These are phyloP conservation scores for Sarocladium brachiariae DNA, from an alignment of 2,329 filamentous ascomycete genomes.

Conservation along the genomic window DNA sequence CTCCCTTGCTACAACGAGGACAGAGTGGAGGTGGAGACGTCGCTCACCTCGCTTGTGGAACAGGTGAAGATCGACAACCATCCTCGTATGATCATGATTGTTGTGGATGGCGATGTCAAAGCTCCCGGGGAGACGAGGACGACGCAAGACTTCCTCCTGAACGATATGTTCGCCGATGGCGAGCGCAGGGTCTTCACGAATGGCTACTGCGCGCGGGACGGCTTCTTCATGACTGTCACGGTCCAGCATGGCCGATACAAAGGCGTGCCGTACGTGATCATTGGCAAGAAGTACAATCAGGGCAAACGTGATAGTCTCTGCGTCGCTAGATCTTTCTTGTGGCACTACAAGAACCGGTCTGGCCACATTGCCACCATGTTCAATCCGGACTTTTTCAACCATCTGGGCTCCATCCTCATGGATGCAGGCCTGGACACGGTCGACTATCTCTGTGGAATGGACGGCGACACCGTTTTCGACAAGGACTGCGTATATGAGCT, in stretches of 20 bases:
- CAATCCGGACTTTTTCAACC: conserved; percentile 35
- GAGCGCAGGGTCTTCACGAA: conserved; percentile 29
- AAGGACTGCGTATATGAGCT: conserved; percentile 37
- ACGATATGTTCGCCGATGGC: conserved; percentile 36
- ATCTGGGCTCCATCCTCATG: conserved; percentile 31
- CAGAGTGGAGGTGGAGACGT: conserved; percentile 33
- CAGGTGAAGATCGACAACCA: conserved; percentile 36
- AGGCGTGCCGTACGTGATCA: conserved; percentile 38
- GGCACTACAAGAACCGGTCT: conserved; percentile 38
- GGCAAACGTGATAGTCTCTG: conserved; percentile 44
- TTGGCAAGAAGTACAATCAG: conserved; percentile 42
- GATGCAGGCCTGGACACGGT: conserved; percentile 31
- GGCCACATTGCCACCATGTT: conserved; percentile 38
- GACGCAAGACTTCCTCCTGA: conserved; percentile 38
- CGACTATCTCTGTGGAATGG: conserved; percentile 39
- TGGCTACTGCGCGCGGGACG: conserved; percentile 39
- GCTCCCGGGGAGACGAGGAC: conserved; percentile 41
- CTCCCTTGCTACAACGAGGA: conserved; percentile 46
- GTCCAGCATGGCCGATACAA: conserved; percentile 37
- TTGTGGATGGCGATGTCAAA: conserved; percentile 40
- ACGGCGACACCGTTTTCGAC: conserved; percentile 41
- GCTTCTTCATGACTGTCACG: conserved; percentile 38
- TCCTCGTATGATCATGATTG: conserved; percentile 36
- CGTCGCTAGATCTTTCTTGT: conserved; percentile 40
- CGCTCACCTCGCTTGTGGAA: conserved; percentile 37